Percentiles rank a stretch among this genome's conserved stretches.
These are phyloP conservation scores for Solanum habrochaites DNA, from an alignment of 257 asterid genomes.

Conservation along the genomic window DNA sequence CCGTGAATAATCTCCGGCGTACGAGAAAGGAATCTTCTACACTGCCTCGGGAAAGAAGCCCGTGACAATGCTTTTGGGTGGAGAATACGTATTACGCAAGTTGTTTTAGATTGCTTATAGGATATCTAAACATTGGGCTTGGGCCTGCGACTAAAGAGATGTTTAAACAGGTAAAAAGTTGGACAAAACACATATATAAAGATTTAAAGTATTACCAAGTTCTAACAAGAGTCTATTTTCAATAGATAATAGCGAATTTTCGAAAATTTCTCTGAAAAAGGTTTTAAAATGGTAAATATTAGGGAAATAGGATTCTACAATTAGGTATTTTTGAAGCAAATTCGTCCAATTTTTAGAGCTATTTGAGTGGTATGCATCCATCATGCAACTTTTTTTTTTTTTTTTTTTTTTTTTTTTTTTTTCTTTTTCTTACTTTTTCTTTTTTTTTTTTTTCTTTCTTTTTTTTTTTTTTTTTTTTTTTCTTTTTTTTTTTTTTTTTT, in stretches of 20 bases:
- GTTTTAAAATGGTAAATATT: background rate
- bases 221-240: background rate
- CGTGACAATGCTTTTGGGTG: background rate
- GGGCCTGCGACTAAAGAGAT: background rate
- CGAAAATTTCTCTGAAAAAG: too few species aligned
- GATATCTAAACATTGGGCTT: background rate
- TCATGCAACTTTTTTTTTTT: too few species aligned
- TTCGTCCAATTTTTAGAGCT: background rate
- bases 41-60: background rate
- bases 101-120: background rate
- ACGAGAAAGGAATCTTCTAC: background rate
- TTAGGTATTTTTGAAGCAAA: background rate
- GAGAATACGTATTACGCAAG: background rate
- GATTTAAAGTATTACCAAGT: background rate
- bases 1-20: background rate
- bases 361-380: background rate
- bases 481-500: too few species aligned
- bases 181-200: background rate
- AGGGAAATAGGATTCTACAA: background rate
- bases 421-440: too few species aligned
- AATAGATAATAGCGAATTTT: background rate
- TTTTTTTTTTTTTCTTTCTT: too few species aligned
- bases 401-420: too few species aligned
- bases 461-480: too few species aligned
- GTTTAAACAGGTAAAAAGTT: background rate